Evolutionary conservation across 23 red algal genomes (phyloP), one percentile per base, ranked within the genome.

Genomic region (Gracilaria gracilis): DNA sequence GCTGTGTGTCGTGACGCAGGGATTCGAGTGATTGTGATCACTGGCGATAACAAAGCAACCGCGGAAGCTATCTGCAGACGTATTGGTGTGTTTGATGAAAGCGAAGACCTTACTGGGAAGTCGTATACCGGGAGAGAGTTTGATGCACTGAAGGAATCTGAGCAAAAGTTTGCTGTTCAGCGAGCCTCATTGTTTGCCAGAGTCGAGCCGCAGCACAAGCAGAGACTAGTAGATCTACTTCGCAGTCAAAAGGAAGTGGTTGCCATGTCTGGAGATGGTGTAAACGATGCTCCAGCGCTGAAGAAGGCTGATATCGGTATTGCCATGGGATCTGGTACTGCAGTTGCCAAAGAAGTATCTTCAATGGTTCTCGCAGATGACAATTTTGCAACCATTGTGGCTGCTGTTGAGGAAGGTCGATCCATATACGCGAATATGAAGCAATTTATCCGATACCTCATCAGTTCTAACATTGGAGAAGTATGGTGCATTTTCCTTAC

Each of bases 361-460:
- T 90, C 90, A 9, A 99, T 99, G 91, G 97, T 99, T 59, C 93
- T 99, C 49, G 93, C 92, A 13, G 97, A 99, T 88, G 97, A 99
- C 72, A 96, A 99, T 69, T 99, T 99, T 88, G 94, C 94, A 4
- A 99, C 97, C 29, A 96, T 99, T 54, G 97, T 99, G 8, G 91
- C 90, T 15, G 97, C 97, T 9, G 94, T 99, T 53, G 88, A 95
- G 76, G 97, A 99, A 73, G 97, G 97, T 15, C 94, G 97, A 21
- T 88, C 94, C 14, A 99, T 99, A 73, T 99, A 99, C 80, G 93
- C 93, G 40, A 99, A 99, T 47, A 96, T 99, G 93, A 95, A 95
- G 72, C 97, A 99, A 42, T 96, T 99, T 21, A 96, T 99, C 62
- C 94, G 97, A 23, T 99, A 99, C 79, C 75, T 99, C 28, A 96